phyloP scores from a whole-genome alignment of 257 asterid species.

The Forsythia viridissima region DNA sequence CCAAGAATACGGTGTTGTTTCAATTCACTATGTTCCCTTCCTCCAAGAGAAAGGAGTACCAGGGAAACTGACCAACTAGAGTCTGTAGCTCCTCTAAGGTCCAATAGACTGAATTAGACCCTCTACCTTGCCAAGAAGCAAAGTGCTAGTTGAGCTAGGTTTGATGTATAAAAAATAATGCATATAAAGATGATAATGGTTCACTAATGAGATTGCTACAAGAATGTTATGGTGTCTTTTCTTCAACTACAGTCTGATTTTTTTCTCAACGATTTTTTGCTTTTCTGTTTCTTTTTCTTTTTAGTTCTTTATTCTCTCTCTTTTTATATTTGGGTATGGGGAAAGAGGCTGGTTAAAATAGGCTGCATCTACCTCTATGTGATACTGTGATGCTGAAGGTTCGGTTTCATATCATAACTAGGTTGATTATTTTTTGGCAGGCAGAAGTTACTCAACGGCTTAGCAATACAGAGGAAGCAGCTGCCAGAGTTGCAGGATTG shows the following conservation, averaged over 20 bases:
- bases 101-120: background rate
- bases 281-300: background rate
- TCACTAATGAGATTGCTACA: background rate
- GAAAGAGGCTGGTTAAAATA: background rate
- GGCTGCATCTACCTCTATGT: background rate
- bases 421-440: slow-evolving; percentile 34
- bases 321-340: background rate
- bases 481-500: slow-evolving; percentile 46
- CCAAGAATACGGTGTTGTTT: background rate
- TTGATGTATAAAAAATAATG: background rate
- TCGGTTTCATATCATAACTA: background rate
- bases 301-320: background rate
- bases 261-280: background rate
- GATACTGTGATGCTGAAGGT: background rate
- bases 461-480: slow-evolving; percentile 47
- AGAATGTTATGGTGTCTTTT: background rate
- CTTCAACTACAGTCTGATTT: background rate
- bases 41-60: background rate
- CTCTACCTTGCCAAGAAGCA: background rate
- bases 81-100: background rate
- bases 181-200: background rate
- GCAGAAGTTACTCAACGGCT: slow-evolving; percentile 86
- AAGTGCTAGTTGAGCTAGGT: background rate
- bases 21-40: background rate
- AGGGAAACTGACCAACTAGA: background rate